These are phyloP conservation scores for Fusarium equiseti DNA, from an alignment of 2,329 filamentous ascomycete genomes.

Conservation along the genomic window DNA sequence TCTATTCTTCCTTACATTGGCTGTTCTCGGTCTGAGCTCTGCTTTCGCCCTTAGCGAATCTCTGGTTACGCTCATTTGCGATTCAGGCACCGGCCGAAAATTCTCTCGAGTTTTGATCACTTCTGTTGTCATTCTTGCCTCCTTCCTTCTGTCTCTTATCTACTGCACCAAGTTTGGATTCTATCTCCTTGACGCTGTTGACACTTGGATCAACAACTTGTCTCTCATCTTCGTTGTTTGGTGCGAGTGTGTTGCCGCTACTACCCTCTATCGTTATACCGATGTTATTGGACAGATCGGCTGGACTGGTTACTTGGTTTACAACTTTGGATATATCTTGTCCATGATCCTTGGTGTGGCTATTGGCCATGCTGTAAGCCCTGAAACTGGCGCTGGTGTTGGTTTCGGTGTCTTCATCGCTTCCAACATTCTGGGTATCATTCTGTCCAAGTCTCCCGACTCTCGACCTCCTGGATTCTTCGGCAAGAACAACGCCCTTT, in stretches of 20 bases:
- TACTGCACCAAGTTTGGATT: constrained; percentile 5
- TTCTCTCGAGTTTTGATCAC: not conserved
- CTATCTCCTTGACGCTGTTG: not conserved
- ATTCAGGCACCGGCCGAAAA: not conserved
- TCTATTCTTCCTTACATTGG: not conserved
- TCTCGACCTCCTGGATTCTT: not conserved
- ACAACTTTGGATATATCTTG: not conserved
- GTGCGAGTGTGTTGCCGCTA: not conserved
- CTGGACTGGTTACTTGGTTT: not conserved
- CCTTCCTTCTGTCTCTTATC: not conserved
- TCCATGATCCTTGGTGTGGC: not conserved
- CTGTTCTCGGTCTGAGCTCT: not conserved
- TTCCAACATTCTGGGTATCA: not conserved
- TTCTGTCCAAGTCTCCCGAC: not conserved
- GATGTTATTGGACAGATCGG: constrained; percentile 1
- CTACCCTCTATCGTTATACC: not conserved
- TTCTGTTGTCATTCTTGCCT: not conserved
- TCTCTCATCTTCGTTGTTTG: not conserved
- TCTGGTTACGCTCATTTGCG: not conserved
- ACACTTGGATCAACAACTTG: constrained; percentile 2
- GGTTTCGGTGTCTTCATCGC: not conserved
- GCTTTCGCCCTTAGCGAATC: not conserved
- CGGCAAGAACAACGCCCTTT: not conserved
- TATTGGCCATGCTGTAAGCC: not conserved
- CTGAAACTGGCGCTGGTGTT: not conserved